Evolutionary conservation across 345 rosid genomes (phyloP).

Genomic region (Gossypium rotundifolium): DNA sequence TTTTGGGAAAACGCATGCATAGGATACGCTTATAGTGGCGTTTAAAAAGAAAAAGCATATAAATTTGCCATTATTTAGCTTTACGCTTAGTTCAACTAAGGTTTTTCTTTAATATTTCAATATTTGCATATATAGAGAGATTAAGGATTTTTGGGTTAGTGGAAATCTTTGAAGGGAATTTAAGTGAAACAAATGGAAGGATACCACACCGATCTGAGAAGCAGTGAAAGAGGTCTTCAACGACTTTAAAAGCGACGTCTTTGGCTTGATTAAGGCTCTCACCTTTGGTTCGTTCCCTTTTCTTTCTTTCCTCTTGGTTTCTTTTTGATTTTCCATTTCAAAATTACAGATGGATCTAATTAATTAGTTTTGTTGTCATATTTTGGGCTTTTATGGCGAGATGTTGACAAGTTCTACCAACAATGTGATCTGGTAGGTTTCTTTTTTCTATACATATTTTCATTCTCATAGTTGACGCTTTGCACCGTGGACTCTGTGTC

Average conservation of each 20-base stretch:
- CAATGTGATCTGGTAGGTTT: conserved; percentile 92
- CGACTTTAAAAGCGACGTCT: conserved; percentile 92
- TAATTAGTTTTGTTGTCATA: background rate
- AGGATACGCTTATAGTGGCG: no score
- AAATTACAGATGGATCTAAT: background rate
- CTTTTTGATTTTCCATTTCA: background rate
- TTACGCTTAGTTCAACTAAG: no score
- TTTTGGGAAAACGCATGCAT: no score
- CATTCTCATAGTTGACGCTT: background rate
- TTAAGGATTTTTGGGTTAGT: background rate
- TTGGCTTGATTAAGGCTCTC: conserved; percentile 89
- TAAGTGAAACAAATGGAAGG: conserved; percentile 37
- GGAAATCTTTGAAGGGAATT: background rate
- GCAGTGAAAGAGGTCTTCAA: conserved; percentile 90
- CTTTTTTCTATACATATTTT: background rate
- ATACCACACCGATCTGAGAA: conserved; percentile 70
- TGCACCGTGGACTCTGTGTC: background rate
- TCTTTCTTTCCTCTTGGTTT: background rate
- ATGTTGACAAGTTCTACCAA: conserved; percentile 87
- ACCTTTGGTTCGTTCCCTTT: conserved; percentile 43
- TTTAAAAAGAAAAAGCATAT: no score
- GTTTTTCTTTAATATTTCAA: background rate
- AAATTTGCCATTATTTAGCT: no score
- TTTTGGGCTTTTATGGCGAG: conserved; percentile 38
- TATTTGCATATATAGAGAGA: background rate